Conservation (phyloP, 257 asterid genomes). For the Jacaranda copaia region DNA sequence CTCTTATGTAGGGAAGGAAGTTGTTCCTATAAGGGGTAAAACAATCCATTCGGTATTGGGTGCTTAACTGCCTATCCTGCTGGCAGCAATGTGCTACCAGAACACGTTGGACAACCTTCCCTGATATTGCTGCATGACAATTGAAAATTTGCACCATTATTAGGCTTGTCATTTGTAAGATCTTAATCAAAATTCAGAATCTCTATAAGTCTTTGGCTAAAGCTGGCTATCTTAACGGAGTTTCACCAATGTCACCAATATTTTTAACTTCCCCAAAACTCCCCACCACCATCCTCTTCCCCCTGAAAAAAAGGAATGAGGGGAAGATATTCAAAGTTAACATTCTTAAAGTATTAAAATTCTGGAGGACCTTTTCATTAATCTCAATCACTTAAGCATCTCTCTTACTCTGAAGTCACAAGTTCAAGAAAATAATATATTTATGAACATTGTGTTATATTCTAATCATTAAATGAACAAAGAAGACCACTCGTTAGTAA, state of each 20-base stretch:
- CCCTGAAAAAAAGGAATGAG: slow-evolving; percentile 5
- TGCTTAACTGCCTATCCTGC: slow-evolving; percentile 85
- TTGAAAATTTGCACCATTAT: slow-evolving; percentile 64
- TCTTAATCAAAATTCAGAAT: slow-evolving; percentile 37
- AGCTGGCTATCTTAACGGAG: slow-evolving; percentile 23
- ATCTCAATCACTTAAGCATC: slow-evolving; percentile 13
- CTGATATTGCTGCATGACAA: slow-evolving; percentile 91
- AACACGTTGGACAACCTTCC: slow-evolving; percentile 90
- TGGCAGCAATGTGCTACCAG: slow-evolving; percentile 97
- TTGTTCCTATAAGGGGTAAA: slow-evolving; percentile 69
- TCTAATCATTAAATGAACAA: slow-evolving; percentile 19
- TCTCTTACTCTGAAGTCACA: slow-evolving; percentile 18
- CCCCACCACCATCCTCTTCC: slow-evolving; percentile 15
- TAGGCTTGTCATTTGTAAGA: slow-evolving; percentile 45
- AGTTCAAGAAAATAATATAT: slow-evolving; percentile 2
- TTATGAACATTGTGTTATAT: slow-evolving; percentile 13
- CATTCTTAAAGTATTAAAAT: slow-evolving; percentile 22
- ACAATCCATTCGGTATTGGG: slow-evolving; percentile 64
- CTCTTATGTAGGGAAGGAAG: slow-evolving; percentile 64
- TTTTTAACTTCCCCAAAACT: not conserved
- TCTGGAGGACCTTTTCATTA: not conserved
- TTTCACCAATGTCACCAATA: slow-evolving; percentile 19
- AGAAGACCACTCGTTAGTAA: not conserved
- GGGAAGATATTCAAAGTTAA: slow-evolving; percentile 6
- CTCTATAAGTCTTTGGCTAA: slow-evolving; percentile 27